Percentiles rank a stretch among this genome's conserved stretches.
These are phyloP conservation scores for Cephaloascus albidus DNA, from an alignment of 805 yeast species.

Conservation along the genomic window DNA sequence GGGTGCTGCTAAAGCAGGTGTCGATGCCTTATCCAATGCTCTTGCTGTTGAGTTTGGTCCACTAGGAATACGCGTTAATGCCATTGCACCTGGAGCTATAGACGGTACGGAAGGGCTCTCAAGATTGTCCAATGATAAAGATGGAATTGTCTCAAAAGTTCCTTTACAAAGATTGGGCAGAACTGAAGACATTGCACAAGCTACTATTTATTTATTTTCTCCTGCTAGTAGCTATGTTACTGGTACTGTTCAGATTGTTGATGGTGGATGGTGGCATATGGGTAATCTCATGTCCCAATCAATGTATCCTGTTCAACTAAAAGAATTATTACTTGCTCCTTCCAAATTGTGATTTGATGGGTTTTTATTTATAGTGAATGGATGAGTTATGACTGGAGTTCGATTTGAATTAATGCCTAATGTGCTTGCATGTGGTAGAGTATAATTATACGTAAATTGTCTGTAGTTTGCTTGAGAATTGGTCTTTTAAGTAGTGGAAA, in stretches of 20 bases:
- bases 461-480: too few species aligned
- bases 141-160: constrained; percentile 33
- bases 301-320: not conserved
- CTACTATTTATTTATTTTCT: constrained; percentile 77
- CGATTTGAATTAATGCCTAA: too few species aligned
- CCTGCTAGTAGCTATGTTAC: constrained; percentile 72
- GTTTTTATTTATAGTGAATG: too few species aligned
- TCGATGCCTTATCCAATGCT: constrained; percentile 78
- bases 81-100: constrained; percentile 89
- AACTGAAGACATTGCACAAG: constrained; percentile 75
- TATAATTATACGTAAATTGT: too few species aligned
- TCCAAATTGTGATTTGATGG: constrained; percentile 15
- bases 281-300: constrained; percentile 21
- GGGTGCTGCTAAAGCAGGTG: constrained; percentile 93
- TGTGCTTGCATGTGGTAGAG: too few species aligned
- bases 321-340: constrained; percentile 5
- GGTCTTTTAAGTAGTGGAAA: too few species aligned
- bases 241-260: constrained; percentile 76
- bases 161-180: constrained; percentile 65
- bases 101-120: constrained; percentile 80
- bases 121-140: constrained; percentile 42
- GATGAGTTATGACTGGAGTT: too few species aligned
- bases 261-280: constrained; percentile 87
- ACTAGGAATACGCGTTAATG: constrained; percentile 72
- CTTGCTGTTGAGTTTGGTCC: constrained; percentile 91